phyloP scores from a whole-genome alignment of 352 stramenopile species.

The Globisporangium barbulae region DNA sequence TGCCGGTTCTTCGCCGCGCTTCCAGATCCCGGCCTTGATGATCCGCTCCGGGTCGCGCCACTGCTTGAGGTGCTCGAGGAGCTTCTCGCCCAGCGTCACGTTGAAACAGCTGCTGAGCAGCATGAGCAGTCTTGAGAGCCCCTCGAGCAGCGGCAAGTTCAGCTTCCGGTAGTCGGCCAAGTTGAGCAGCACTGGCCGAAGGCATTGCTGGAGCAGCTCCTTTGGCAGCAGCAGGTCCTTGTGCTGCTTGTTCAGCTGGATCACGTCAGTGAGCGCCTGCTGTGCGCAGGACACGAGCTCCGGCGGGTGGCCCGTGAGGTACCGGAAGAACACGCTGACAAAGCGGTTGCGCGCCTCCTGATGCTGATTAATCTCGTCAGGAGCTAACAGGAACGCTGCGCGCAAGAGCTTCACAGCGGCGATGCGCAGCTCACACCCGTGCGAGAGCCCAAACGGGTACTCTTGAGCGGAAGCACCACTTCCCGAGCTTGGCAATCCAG shows the following conservation, averaged over 20 bases:
- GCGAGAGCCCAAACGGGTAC: conserved; percentile 84
- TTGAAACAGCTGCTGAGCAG: conserved; percentile 98
- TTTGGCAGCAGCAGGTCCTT: conserved; percentile 91
- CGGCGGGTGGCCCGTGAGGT: conserved; percentile 82
- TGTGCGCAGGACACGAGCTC: conserved; percentile 82
- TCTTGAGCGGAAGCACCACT: conserved; percentile 63
- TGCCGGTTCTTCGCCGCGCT: conserved; percentile 92
- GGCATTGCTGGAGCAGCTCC: conserved; percentile 94
- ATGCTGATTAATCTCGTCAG: conserved; percentile 82
- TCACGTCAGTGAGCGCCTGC: conserved; percentile 74
- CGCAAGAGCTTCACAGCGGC: conserved; percentile 86
- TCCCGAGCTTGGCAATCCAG: conserved; percentile 20
- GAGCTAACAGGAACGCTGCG: conserved; percentile 78
- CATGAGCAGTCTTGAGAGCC: conserved; percentile 90
- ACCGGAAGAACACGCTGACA: conserved; percentile 89
- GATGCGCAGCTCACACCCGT: conserved; percentile 80
- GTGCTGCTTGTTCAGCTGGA: conserved; percentile 84
- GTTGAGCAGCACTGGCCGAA: conserved; percentile 95
- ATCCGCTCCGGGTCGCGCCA: conserved; percentile 90
- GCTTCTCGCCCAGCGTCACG: conserved; percentile 95
- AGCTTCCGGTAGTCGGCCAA: conserved; percentile 96
- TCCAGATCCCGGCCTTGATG: conserved; percentile 91
- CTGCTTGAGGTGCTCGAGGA: conserved; percentile 95
- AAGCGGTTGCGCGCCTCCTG: conserved; percentile 85
- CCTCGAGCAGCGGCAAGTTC: conserved; percentile 93